These are phyloP conservation scores for Claviceps cyperi DNA, from an alignment of 2,329 filamentous ascomycete species.

Conservation along the genomic window DNA sequence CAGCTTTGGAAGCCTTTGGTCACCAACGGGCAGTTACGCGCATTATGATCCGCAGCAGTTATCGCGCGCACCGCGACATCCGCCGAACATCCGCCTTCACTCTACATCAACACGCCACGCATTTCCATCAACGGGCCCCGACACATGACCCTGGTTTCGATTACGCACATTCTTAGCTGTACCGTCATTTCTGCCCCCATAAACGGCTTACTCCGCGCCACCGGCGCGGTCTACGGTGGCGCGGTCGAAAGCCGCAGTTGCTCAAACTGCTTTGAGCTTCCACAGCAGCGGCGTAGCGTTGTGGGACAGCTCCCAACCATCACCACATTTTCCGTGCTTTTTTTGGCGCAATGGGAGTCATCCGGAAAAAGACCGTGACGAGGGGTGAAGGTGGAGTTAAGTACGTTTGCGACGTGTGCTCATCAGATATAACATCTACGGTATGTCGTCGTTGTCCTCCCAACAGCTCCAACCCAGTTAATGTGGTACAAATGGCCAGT, in stretches of 20 bases:
- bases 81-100: conserved; percentile 8
- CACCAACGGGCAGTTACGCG: neutral
- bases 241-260: neutral
- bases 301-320: neutral
- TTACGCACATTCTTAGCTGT: conserved; percentile 10
- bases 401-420: conserved; percentile 95
- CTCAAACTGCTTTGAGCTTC: neutral
- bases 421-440: conserved; percentile 90
- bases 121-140: conserved; percentile 6
- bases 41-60: neutral
- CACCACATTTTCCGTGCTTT: neutral
- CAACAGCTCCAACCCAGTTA: conserved; percentile 1
- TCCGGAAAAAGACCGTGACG: conserved; percentile 85
- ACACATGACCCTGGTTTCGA: conserved; percentile 13
- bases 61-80: conserved; percentile 8
- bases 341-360: conserved; percentile 59
- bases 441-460: conserved; percentile 42
- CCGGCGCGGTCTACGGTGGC: conserved; percentile 1
- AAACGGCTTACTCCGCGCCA: conserved; percentile 1
- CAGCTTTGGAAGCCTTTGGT: neutral
- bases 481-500: neutral
- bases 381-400: conserved; percentile 80
- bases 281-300: neutral
- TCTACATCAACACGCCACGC: conserved; percentile 8
- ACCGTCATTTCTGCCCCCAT: conserved; percentile 8